Percentiles rank a stretch among this genome's conserved stretches.
These are phyloP conservation scores for Arabidopsis arenosa DNA, from an alignment of 345 rosid genomes.

Conservation along the genomic window DNA sequence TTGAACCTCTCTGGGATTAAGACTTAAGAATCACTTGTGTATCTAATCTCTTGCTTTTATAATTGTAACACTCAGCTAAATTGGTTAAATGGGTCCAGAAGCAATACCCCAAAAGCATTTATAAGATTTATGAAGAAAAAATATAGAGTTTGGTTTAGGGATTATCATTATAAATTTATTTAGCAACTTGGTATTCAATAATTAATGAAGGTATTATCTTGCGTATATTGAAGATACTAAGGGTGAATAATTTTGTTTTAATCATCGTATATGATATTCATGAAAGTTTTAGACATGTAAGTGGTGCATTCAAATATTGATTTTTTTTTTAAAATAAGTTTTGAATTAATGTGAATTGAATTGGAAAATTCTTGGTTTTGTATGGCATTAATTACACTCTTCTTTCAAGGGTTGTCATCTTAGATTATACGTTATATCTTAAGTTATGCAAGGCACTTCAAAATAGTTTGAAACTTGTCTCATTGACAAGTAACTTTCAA, in stretches of 20 bases:
- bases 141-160: neutral
- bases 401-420: no score
- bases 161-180: no score
- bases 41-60: neutral
- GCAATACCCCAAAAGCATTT: no score
- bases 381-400: no score
- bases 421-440: no score
- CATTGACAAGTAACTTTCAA: neutral
- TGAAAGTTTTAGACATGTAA: neutral
- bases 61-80: neutral
- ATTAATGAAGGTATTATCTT: neutral
- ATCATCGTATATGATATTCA: neutral
- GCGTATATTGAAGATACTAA: neutral
- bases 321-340: neutral
- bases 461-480: neutral
- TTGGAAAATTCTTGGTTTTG: neutral
- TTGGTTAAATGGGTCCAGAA: neutral
- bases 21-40: neutral
- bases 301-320: neutral
- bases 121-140: no score
- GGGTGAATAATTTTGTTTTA: neutral
- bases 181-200: constrained; percentile 4
- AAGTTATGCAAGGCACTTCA: no score
- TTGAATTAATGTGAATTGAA: neutral
- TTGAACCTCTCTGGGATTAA: neutral